Evolutionary conservation across 805 yeast genomes (phyloP), one percentile per base, ranked within the genome.

Genomic region (Ogataea populi-albae): DNA sequence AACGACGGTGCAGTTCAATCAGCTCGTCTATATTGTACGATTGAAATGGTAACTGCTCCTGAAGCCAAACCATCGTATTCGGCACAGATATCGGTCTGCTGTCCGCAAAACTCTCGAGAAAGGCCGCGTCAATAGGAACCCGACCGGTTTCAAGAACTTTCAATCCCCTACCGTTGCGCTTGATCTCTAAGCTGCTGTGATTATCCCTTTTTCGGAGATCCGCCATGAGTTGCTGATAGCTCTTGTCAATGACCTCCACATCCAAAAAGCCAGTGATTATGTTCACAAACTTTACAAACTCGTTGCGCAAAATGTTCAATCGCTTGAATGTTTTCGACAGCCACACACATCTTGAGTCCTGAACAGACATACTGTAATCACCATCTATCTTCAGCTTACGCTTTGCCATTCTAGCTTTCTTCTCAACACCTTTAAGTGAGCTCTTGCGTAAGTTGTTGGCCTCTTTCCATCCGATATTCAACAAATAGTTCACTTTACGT

Each of bases 401-500:
- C 22, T 44, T 43, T 11, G 45, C 37, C 15, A 16, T 12, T 35
- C 45, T 42, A 17, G 46, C 42, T 15, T 45, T 17, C 11, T 34
- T 38, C 20, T 40, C 47, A 19, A 49, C 41, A 2, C 31, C 32
- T 14, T 33, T 39, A 30, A 54, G 37, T 2, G 61, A 51, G 28
- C 54, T 46, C 42, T 60, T 54, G 10, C 56, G 44, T n/a, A 66
- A 21, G 31, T 52, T 49, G 34, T 54, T 65, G 2, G 61, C 57
- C 15, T 59, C 52, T 19, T 55, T 52, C 86, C 83, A 78, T 17
- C 68, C 64, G 4, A 48, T 46, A 34, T 69, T 68, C 38, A 84
- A 64, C 37, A 77, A 62, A 48, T 64, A 69, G 14, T 73, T 71
- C 11, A 81, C 70, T 43, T 86, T 80, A 41, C 80, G 76, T 16